Base-by-base conservation (phyloP, 495 filamentous ascomycete genomes). In the Podospora tetraspora region DNA sequence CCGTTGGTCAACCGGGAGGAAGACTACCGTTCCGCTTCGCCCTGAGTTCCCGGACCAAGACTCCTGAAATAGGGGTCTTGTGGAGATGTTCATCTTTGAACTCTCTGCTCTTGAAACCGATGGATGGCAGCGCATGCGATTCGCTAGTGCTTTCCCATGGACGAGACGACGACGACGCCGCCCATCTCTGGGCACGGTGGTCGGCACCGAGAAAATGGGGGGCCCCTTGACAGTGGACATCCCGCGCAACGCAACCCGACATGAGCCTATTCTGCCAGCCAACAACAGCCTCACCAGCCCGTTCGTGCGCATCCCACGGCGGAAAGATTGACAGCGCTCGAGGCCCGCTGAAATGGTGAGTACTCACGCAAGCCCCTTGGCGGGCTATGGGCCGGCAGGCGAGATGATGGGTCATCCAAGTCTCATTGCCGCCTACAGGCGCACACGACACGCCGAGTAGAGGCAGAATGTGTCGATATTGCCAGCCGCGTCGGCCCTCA, bases 401-500 rank as follows among this genome's bases (percentile, higher is more conserved):
- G 59, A 68, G 19, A 30, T 59, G 61, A 64, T 59, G 52, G 64
- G 63, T 66, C 59, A 66, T 12, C 22, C 27, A 52, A 34, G 19
- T 34, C 62, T 62, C 34, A 59, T 52, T 67, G 30, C 68, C 67
- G 66, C 62, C 69, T 67, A 66, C 68, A 69, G 57, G 59, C 37
- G 22, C 30, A 23, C 24, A 63, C 22, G 21, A 61, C 23, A 56
- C 57, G 52, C 23, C 43, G 58, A 72, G 66, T 70, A 71, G 68
- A 74, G 70, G 74, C 72, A 72, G 60, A 74, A 72, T 76, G 68
- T 63, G 37, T 66, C 57, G 22, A 73, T 61, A 74, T 73, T 72
- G 66, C 70, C 61, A 71, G 69, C 66, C 68, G 67, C 67, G 67
- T 65, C 66, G 72, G 64, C 63, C 59, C 32, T 37, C 21, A 59